Base-by-base conservation (phyloP, 495 filamentous ascomycete species). In the Daldinia vernicosa region DNA sequence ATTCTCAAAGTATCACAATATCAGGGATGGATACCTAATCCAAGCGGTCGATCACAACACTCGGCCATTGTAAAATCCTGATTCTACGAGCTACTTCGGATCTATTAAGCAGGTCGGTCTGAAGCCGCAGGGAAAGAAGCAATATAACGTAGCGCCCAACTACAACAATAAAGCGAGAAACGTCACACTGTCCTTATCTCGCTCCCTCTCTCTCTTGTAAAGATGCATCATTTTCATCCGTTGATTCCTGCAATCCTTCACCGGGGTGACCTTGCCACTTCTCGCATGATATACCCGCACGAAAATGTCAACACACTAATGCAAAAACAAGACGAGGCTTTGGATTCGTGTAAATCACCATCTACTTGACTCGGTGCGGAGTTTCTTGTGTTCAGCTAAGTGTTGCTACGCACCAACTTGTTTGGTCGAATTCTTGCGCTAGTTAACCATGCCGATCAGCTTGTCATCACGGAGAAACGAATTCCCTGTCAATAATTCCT, bases 401-500 rank as follows among this genome's bases (percentile, higher is more conserved):
- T 33, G 17, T 35, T 6, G n/a, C 15, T 33, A 6, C n/a, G n/a
- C 51, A 30, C n/a, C 53, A 1, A 17, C 15, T 15, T 33, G 6
- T 33, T 52, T 39, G 53, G 35, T 57, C 45, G 11, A 26, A 52
- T 39, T 7, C 8, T 57, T 33, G 5, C 24, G 11, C 51, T 54
- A 27, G 26, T 27, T 30, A 56, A 17, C 28, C 14, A 4, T 12
- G 53, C 30, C 30, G 53, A 56, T 35, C 22, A 40, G 17, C 7
- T n/a, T 61, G 53, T 51, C 40, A 45, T 14, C 37, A 64, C 69
- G 64, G 69, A 64, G 60, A 63, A 63, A 67, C 47, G 27, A 33
- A 56, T 56, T 22, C 5, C 47, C 22, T 40, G n/a, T 53, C 4
- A 15, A 43, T 60, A 17, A 27, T 27, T 43, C 17, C 26, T 43